Evolutionary conservation across 2,329 filamentous ascomycete species (phyloP).

Genomic region (Botrytis sinoallii): DNA sequence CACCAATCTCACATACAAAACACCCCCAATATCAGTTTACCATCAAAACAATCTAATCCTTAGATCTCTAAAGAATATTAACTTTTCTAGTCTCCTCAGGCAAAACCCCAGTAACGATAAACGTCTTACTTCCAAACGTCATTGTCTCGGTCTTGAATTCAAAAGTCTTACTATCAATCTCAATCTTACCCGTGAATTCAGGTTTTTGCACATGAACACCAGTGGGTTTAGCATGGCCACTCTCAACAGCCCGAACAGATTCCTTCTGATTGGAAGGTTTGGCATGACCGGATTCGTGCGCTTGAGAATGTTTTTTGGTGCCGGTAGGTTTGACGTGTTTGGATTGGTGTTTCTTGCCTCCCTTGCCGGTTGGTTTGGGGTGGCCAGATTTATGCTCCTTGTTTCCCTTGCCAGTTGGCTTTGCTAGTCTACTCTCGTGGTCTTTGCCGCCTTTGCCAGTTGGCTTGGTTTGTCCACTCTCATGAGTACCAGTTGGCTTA

Average conservation of each 20-base stretch:
- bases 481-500: background rate
- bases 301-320: background rate
- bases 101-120: background rate
- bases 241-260: background rate
- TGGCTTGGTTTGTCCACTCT: background rate
- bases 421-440: background rate
- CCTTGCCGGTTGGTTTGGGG: background rate
- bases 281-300: background rate
- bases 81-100: background rate
- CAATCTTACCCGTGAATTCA: background rate
- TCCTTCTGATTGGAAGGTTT: background rate
- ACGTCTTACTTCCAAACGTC: background rate
- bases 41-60: background rate
- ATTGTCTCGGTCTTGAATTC: background rate
- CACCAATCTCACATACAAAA: background rate
- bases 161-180: background rate
- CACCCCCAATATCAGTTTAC: background rate
- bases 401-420: background rate
- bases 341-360: background rate
- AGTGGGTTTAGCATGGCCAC: background rate
- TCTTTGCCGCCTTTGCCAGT: background rate
- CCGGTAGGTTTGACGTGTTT: background rate
- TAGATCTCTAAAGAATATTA: background rate
- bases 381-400: background rate
- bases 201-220: background rate